These are phyloP conservation scores for Asterochloris sp. DNA, from an alignment of 139 green algal genomes.

Conservation along the genomic window DNA sequence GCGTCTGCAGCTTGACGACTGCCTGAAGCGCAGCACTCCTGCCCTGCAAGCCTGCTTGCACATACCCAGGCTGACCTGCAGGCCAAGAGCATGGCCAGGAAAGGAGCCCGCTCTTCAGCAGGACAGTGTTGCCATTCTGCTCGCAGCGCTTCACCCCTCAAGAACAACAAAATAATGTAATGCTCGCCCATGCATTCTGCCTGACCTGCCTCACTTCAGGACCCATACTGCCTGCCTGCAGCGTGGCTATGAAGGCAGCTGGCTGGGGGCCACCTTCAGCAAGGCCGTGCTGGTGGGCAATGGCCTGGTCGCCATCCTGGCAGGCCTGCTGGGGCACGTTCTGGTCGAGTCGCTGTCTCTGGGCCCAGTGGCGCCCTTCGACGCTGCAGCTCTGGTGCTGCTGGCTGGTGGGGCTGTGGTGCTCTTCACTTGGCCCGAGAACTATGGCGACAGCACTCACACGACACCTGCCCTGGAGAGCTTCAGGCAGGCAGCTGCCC, in stretches of 20 bases:
- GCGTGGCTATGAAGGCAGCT: conserved; percentile 71
- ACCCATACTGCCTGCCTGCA: conserved; percentile 4
- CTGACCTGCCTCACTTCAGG: neutral
- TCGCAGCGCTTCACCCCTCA: neutral
- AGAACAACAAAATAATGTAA: no score
- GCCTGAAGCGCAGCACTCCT: no score
- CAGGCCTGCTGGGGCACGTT: conserved; percentile 83
- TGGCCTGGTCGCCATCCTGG: conserved; percentile 90
- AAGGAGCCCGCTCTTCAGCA: no score
- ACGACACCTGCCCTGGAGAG: conserved; percentile 32
- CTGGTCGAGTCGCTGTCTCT: conserved; percentile 77
- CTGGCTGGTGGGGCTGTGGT: conserved; percentile 78
- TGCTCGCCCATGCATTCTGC: neutral
- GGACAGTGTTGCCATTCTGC: neutral
- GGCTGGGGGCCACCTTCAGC: conserved; percentile 83
- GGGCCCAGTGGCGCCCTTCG: conserved; percentile 94
- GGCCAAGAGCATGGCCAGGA: no score
- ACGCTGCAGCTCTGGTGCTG: conserved; percentile 81
- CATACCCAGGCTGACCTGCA: no score
- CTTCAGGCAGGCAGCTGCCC: conserved; percentile 25
- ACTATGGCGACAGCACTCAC: conserved; percentile 77
- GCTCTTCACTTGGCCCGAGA: conserved; percentile 84
- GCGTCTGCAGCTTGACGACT: no score
- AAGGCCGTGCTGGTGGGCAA: conserved; percentile 97
- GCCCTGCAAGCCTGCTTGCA: no score